These are phyloP conservation scores for Colletotrichum australisinense DNA, from an alignment of 2,329 filamentous ascomycete species.

Conservation along the genomic window DNA sequence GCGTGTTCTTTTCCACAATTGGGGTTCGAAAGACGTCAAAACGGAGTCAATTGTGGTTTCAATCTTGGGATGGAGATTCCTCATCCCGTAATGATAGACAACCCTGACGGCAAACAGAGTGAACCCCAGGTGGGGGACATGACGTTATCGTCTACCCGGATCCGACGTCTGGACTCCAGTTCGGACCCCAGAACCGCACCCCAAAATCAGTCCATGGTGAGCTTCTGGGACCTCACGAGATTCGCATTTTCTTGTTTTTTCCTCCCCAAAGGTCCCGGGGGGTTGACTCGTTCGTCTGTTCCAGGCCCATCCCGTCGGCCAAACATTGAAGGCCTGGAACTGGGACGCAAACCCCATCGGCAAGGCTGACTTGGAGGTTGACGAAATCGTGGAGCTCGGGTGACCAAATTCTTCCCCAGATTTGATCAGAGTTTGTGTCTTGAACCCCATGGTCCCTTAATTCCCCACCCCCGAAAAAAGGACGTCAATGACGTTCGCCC, in stretches of 20 bases:
- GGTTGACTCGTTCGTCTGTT: conserved; percentile 14
- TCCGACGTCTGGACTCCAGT: conserved; percentile 16
- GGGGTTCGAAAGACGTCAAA: conserved; percentile 25
- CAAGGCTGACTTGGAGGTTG: conserved; percentile 13
- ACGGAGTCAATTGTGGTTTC: conserved; percentile 19
- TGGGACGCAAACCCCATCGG: not conserved
- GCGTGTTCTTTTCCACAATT: not conserved
- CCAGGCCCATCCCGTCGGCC: not conserved
- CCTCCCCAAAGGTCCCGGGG: not conserved
- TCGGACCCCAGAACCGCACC: conserved; percentile 17
- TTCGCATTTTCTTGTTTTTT: not conserved
- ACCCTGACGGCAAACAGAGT: not conserved
- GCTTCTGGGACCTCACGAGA: not conserved
- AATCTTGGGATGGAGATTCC: conserved; percentile 7
- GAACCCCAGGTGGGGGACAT: conserved; percentile 16
- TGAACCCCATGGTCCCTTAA: conserved; percentile 25
- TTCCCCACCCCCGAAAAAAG: conserved; percentile 16
- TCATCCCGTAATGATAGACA: conserved; percentile 24
- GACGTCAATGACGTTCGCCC: conserved; percentile 23
- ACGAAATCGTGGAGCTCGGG: conserved; percentile 24
- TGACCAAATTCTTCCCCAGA: conserved; percentile 7
- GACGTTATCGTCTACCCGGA: conserved; percentile 33
- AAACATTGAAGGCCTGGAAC: not conserved
- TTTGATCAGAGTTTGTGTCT: conserved; percentile 15
- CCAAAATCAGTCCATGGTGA: conserved; percentile 4